Base-by-base conservation (phyloP, 352 stramenopile species). In the Phytopythium boreale region DNA sequence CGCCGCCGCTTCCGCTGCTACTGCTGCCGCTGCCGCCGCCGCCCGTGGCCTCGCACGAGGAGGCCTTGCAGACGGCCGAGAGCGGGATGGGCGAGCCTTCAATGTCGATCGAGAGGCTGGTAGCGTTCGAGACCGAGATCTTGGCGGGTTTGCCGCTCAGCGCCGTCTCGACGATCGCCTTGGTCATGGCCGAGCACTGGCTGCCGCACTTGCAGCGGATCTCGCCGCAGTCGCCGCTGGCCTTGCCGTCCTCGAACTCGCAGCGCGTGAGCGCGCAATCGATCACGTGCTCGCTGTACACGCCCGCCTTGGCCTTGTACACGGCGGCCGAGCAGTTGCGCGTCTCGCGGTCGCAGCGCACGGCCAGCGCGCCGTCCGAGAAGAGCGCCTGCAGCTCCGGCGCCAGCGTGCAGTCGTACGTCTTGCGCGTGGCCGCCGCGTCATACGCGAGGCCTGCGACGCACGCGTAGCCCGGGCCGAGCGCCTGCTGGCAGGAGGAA, bases 171-270 rank as follows among this genome's bases (percentile, higher is more conserved):
- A 94, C 80, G 19, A 94, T 66, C 2, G 71, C 63, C 61, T 89
- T 94, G 46, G 80, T 86, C 34, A 94, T 64, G 1, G 70, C 49
- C 17, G 78, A 88, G 66, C 85, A 94, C 58, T 71, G 47, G 22
- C 75, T 64, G 27, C 80, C 75, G 68, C 85, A 94, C 63, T 82
- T 85, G 71, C 85, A 94, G 26, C 74, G 62, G 62, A 91, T 89
- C 51, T 75, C 55, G 2, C 24, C 61, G 52, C 78, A 91, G n/a
- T 72, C 58, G 26, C 72, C 76, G 61, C 76, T 75, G 24, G 74
- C 72, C 4, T 64, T 63, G 36, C 73, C 82, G 59, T 73, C 75
- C 6, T 56, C 39, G 43, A 92, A 92, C 0, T 59, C 63, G 50
- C 85, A 94, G 9, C 63, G 47, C 1, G 73, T 78, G 47, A 92